Evolutionary conservation across 495 filamentous ascomycete genomes (phyloP), one percentile per base, ranked within the genome.

Genomic region (Halenospora varia): DNA sequence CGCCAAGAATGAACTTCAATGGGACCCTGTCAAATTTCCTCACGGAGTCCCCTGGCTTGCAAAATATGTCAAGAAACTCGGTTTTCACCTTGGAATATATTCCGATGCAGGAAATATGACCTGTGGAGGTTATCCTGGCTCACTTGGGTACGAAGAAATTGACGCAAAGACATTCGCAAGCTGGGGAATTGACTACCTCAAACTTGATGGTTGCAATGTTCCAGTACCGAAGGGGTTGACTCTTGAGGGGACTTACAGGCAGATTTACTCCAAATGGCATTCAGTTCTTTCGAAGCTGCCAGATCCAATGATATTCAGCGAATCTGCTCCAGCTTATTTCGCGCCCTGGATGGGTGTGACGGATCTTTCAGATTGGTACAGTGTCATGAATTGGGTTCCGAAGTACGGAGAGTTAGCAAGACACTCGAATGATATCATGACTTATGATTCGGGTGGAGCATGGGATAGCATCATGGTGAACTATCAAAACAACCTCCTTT

Each of bases 121-220:
- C 13, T 66, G 64, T 57, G 59, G 59, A 29, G 59, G 64, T 25
- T 60, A 60, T 44, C 59, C 60, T n/a, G 64, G 64, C 0, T 46
- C 64, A 4, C 60, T 64, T 10, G 68, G 60, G 13, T 59, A 73
- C 50, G 70, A 73, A 56, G 60, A 64, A 19, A 52, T 64, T 19
- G 73, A 77, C 57, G 69, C 71, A 11, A 26, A 66, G 23, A 69
- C 60, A 11, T 71, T 73, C 35, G 63, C 67, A 10, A 48, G 51
- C 13, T 73, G 70, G 69, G 70, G 68, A 1, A 62, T 74, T 47
- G 68, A 67, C 20, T 73, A 70, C 48, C 55, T 72, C 49, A 73
- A 72, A 56, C 63, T 73, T 24, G 69, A 71, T 62, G 69, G 68
- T 46, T 68, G 66, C 42, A 63, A 62, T 53, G 53, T 63, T 55